Evolutionary conservation across 140 eudicot genomes (phyloP).

Genomic region (Anethum foeniculum): DNA sequence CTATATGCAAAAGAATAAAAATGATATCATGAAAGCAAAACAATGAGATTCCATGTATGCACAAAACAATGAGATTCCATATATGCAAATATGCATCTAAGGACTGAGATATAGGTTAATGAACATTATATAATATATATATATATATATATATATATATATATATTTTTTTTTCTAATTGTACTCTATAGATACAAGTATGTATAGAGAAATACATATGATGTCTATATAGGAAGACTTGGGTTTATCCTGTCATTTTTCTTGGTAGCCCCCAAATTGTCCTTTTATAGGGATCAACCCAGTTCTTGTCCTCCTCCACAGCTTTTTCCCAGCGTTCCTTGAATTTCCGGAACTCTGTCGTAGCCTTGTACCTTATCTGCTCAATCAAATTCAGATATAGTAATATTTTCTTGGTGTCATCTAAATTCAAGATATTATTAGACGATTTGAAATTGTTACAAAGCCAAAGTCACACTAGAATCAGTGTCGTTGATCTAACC

Average conservation of each 20-base stretch:
- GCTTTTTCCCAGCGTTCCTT: conserved; percentile 82
- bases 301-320: conserved; percentile 47
- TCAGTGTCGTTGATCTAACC: not conserved
- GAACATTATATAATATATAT: not conserved
- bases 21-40: too few relatives aligned
- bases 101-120: not conserved
- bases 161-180: too few relatives aligned
- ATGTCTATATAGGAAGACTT: not conserved
- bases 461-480: not conserved
- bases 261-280: conserved; percentile 20
- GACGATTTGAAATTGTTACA: not conserved
- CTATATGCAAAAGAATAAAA: too few relatives aligned
- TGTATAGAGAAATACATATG: not conserved
- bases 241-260: not conserved
- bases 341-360: conserved; percentile 57
- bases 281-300: conserved; percentile 68
- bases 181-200: not conserved
- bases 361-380: conserved; percentile 84
- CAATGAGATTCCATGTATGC: not conserved
- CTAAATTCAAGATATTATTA: not conserved
- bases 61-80: too few relatives aligned
- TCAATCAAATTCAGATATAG: not conserved
- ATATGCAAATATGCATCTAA: not conserved
- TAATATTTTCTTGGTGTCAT: not conserved
- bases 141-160: too few relatives aligned